These are phyloP conservation scores for Asparagopsis taxiformis DNA, from an alignment of 31 red algal species.

Conservation along the genomic window DNA sequence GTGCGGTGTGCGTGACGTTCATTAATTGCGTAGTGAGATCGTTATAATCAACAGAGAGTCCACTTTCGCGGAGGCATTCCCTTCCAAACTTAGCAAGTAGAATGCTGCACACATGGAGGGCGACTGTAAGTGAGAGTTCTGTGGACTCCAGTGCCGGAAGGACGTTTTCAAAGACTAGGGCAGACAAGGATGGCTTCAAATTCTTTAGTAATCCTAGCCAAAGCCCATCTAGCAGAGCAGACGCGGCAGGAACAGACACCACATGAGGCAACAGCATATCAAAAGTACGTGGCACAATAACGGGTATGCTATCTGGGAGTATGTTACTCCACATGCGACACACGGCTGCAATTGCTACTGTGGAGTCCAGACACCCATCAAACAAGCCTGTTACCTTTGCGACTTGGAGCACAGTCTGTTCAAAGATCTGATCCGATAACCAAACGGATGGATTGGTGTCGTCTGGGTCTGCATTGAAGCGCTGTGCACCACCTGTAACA, in stretches of 20 bases:
- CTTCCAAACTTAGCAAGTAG: constrained; percentile 51
- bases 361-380: constrained; percentile 52
- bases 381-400: constrained; percentile 33
- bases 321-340: constrained; percentile 65
- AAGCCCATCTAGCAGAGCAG: constrained; percentile 70
- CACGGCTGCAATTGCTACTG: constrained; percentile 56
- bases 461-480: constrained; percentile 9
- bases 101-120: constrained; percentile 47
- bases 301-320: constrained; percentile 42
- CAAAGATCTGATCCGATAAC: constrained; percentile 61
- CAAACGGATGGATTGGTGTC: constrained; percentile 24
- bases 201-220: constrained; percentile 80
- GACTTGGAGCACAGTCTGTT: constrained; percentile 52
- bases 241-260: constrained; percentile 34
- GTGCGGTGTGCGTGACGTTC: constrained; percentile 30
- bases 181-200: constrained; percentile 59
- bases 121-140: constrained; percentile 33
- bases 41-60: constrained; percentile 45
- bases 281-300: constrained; percentile 49
- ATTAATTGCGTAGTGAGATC: constrained; percentile 32
- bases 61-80: constrained; percentile 53
- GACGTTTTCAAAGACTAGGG: constrained; percentile 52
- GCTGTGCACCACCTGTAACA: neutral
- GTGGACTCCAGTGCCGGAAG: constrained; percentile 27
- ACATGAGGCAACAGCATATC: constrained; percentile 41